These are phyloP conservation scores for Botrytis paeoniae DNA, from an alignment of 2,329 filamentous ascomycete genomes.

Conservation along the genomic window DNA sequence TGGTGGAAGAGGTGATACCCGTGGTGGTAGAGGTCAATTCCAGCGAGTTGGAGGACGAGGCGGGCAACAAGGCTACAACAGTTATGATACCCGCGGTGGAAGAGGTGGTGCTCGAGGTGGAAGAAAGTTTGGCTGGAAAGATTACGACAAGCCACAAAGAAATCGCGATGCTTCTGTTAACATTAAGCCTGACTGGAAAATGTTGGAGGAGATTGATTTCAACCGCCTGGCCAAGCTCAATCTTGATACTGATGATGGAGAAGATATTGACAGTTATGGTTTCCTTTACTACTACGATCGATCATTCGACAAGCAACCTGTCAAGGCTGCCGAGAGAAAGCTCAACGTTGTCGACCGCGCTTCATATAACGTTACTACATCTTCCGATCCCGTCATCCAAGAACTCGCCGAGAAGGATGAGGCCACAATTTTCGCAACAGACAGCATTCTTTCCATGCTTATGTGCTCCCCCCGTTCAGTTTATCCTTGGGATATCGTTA, in stretches of 20 bases:
- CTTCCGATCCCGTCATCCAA: conserved; percentile 93
- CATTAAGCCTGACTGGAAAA: conserved; percentile 91
- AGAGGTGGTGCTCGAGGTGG: conserved; percentile 69
- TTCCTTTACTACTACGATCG: conserved; percentile 99
- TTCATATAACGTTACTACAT: conserved; percentile 97
- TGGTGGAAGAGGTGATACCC: conserved; percentile 70
- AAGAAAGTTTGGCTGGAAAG: conserved; percentile 95
- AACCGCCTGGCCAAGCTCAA: conserved; percentile 93
- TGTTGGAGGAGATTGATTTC: conserved; percentile 98
- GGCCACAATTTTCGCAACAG: conserved; percentile 93
- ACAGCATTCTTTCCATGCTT: conserved; percentile 96
- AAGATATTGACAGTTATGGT: conserved; percentile 92
- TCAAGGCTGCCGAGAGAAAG: conserved; percentile 84
- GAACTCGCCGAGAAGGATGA: conserved; percentile 94
- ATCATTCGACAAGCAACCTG: conserved; percentile 86
- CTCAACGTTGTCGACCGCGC: conserved; percentile 87
- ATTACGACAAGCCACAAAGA: conserved; percentile 95
- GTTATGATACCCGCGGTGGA: conserved; percentile 68
- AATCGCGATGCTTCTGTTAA: conserved; percentile 95
- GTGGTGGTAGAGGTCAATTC: conserved; percentile 58
- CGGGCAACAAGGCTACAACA: conserved; percentile 63
- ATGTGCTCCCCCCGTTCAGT: conserved; percentile 97
- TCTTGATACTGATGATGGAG: conserved; percentile 88
- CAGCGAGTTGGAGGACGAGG: conserved; percentile 70
- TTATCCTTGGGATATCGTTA: conserved; percentile 98